Evolutionary conservation across 2,329 filamentous ascomycete species (phyloP).

Genomic region (Amphichorda felina): DNA sequence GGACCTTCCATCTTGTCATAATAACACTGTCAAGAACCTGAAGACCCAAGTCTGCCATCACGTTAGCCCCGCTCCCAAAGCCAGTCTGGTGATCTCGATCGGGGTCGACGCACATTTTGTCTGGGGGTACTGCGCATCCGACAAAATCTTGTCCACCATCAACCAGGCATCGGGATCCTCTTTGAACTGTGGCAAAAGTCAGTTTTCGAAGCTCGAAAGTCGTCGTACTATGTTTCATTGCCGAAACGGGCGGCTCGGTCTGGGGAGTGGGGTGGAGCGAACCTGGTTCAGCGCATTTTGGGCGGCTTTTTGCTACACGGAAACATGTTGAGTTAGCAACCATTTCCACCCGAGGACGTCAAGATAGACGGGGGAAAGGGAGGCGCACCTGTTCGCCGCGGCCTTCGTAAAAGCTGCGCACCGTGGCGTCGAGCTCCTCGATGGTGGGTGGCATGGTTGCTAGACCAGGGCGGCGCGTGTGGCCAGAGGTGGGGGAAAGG

Average conservation of each 20-base stretch:
- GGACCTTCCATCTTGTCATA: slow-evolving; percentile 96
- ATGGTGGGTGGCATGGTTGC: slow-evolving; percentile 60
- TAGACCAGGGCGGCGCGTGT: slow-evolving; percentile 17
- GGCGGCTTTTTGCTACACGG: slow-evolving; percentile 81
- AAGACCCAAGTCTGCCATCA: slow-evolving; percentile 64
- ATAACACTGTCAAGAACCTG: slow-evolving; percentile 98
- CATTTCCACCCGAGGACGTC: too few relatives aligned
- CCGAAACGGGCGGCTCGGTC: not conserved
- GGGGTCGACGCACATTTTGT: slow-evolving; percentile 71
- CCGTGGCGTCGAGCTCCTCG: slow-evolving; percentile 89
- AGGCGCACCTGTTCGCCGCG: slow-evolving; percentile 76
- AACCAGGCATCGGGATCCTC: slow-evolving; percentile 98
- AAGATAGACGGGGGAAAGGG: slow-evolving; percentile 2
- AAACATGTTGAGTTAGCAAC: slow-evolving; percentile 27
- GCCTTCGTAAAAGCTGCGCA: slow-evolving; percentile 95
- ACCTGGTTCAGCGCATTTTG: slow-evolving; percentile 90
- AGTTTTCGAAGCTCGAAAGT: slow-evolving; percentile 1
- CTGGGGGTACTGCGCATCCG: slow-evolving; percentile 84
- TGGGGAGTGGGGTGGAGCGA: slow-evolving; percentile 20
- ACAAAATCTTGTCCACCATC: slow-evolving; percentile 91
- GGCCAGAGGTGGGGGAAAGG: slow-evolving; percentile 18
- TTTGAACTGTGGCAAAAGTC: slow-evolving; percentile 61
- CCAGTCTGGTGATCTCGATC: not conserved
- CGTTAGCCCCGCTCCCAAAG: slow-evolving; percentile 2
- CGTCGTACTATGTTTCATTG: not conserved